Evolutionary conservation across 2,329 filamentous ascomycete species (phyloP), one percentile per base, ranked within the genome.

Genomic region (Fusarium proliferatum): DNA sequence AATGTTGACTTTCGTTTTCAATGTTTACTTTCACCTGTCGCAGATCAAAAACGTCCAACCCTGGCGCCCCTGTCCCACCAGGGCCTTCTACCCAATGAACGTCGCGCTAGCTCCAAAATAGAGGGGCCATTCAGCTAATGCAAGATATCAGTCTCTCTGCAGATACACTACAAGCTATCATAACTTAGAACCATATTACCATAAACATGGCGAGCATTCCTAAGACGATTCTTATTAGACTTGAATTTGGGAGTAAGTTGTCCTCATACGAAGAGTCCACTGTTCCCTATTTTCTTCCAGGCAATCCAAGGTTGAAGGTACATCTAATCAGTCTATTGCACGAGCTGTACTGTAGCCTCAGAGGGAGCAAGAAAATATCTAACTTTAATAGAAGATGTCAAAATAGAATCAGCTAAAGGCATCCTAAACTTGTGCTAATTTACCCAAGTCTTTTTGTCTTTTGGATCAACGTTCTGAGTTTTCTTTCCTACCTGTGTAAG

Each of bases 21-120:
- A 39, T 69, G 72, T 75, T 75, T 75, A 75, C 72, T 71, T 75
- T 73, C 69, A 64, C 48, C 43, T 60, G 38, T 33, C 38, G 55
- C 46, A 52, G 60, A 73, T 73, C 69, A 67, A 65, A 62, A 52
- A 48, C 45, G 45, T 36, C 34, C 42, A 33, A 67, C 49, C 67
- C 70, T 61, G 39, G 39, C 38, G 52, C 56, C 70, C 53, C 63
- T 64, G 51, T 36, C 58, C 51, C 43, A 55, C 43, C 57, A 39
- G 6, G n/a, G 28, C 45, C 26, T 55, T 57, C n/a, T 43, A 39
- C 56, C 34, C 46, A 51, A 48, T 33, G 41, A 41, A 30, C 49
- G 23, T 12, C 39, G 46, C 71, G 30, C 65, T 73, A 69, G 65
- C 57, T 60, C 19, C 7, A 21, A 55, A 55, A n/a, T 39, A 55